Evolutionary conservation across 306 rosid genomes (phyloP).

Genomic region (Phaseolus lunatus): DNA sequence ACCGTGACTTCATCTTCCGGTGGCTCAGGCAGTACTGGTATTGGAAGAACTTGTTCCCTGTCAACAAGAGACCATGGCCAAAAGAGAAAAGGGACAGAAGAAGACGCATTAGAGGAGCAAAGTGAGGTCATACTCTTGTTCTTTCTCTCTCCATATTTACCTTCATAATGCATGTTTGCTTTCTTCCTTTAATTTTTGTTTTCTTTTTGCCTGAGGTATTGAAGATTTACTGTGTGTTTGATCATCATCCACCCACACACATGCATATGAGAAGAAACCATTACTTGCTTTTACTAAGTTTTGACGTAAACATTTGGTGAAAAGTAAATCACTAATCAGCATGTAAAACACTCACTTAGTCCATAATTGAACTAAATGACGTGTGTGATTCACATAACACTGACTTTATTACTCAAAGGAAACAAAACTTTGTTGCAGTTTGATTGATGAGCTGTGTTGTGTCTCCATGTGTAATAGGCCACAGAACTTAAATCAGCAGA

Average conservation of each 20-base stretch:
- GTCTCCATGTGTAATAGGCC: constrained; percentile 52
- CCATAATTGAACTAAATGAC: neutral
- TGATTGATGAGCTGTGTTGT: constrained; percentile 9
- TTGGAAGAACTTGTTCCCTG: constrained; percentile 59
- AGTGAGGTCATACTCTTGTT: constrained; percentile 66
- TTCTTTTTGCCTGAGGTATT: neutral
- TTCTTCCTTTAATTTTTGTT: neutral
- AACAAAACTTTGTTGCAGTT: neutral
- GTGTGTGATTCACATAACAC: neutral
- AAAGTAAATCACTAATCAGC: neutral
- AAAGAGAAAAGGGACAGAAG: constrained; percentile 76
- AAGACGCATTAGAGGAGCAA: constrained; percentile 77
- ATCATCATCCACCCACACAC: neutral
- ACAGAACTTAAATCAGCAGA: constrained; percentile 66
- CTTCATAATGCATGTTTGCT: constrained; percentile 10
- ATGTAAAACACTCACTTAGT: neutral
- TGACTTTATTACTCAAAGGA: neutral
- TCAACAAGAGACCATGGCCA: constrained; percentile 62
- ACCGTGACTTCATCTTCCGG: constrained; percentile 74
- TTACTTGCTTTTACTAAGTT: neutral
- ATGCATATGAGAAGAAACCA: neutral
- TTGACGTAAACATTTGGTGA: neutral
- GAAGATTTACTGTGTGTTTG: neutral
- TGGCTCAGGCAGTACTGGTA: constrained; percentile 73
- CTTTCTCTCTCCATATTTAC: neutral